These are phyloP conservation scores for Clitopilus hobsonii DNA, from an alignment of 768 basidiomycete genomes.

Conservation along the genomic window DNA sequence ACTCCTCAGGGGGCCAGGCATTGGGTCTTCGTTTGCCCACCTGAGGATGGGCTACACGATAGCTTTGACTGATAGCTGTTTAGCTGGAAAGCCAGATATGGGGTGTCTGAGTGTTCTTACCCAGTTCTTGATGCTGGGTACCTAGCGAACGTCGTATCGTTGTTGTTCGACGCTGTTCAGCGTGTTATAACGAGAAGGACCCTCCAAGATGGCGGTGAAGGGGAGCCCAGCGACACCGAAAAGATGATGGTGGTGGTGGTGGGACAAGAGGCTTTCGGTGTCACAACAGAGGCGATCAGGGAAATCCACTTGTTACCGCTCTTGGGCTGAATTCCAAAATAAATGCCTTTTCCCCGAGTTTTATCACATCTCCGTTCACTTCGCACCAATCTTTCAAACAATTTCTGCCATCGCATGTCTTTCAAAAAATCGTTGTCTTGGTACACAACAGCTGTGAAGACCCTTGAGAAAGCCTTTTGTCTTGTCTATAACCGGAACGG, in stretches of 20 bases:
- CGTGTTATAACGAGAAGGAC: background rate
- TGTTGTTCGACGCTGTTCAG: background rate
- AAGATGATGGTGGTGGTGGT: constrained; percentile 14
- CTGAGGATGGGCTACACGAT: background rate
- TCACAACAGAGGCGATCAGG: constrained; percentile 16
- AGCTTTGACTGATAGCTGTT: background rate
- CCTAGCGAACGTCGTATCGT: background rate
- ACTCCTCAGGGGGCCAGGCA: constrained; percentile 48
- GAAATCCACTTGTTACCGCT: constrained; percentile 12
- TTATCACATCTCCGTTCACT: constrained; percentile 30
- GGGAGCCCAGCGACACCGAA: constrained; percentile 1
- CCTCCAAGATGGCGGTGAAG: background rate
- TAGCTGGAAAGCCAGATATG: background rate
- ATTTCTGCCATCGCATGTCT: background rate
- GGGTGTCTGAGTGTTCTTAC: background rate
- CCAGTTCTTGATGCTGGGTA: background rate
- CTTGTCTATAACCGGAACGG: no score
- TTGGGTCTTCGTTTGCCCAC: constrained; percentile 16
- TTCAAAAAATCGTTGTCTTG: background rate
- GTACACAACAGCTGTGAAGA: no score
- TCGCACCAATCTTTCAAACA: constrained; percentile 14
- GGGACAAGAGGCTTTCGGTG: constrained; percentile 13
- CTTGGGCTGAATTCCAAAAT: constrained; percentile 13
- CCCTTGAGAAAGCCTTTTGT: background rate
- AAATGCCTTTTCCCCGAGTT: constrained; percentile 6